Conservation (phyloP, 345 rosid species). For the Balakata baccata region DNA sequence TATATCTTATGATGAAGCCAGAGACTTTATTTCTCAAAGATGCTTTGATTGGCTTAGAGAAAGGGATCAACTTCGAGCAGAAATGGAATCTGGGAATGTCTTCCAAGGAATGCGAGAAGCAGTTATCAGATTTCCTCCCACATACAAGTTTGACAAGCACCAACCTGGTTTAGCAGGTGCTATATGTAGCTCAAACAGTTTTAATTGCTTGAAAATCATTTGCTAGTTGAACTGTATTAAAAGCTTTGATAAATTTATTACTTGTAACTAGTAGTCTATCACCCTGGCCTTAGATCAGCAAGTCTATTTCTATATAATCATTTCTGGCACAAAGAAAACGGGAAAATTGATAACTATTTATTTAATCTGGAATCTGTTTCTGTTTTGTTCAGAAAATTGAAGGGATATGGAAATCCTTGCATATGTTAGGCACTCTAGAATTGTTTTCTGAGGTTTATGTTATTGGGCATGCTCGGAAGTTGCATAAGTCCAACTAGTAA, state of each 20-base stretch:
- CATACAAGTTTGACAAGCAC: constrained; percentile 92
- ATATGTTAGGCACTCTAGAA: neutral
- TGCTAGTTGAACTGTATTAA: neutral
- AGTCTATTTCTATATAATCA: neutral
- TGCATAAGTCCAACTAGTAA: neutral
- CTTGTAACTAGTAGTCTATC: neutral
- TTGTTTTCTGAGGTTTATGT: neutral
- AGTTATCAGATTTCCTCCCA: constrained; percentile 84
- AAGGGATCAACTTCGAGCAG: constrained; percentile 89
- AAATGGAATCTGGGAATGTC: constrained; percentile 93
- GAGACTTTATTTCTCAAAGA: constrained; percentile 96
- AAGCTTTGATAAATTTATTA: neutral
- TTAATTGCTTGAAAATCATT: neutral
- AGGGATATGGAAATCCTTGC: neutral
- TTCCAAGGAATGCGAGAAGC: constrained; percentile 99
- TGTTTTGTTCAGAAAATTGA: too few relatives aligned
- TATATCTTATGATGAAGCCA: constrained; percentile 95
- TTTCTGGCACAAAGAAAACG: neutral
- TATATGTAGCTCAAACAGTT: neutral
- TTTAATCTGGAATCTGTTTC: too few relatives aligned
- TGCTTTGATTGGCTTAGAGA: constrained; percentile 98
- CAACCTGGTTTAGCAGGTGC: constrained; percentile 92
- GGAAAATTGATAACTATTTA: neutral
- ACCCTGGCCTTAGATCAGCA: neutral
- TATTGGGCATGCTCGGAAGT: neutral